A percentile compares a stretch with the other conserved stretches of the same genome.
These are phyloP conservation scores for Botryotinia calthae DNA, from an alignment of 2,329 filamentous ascomycete species.

Conservation along the genomic window DNA sequence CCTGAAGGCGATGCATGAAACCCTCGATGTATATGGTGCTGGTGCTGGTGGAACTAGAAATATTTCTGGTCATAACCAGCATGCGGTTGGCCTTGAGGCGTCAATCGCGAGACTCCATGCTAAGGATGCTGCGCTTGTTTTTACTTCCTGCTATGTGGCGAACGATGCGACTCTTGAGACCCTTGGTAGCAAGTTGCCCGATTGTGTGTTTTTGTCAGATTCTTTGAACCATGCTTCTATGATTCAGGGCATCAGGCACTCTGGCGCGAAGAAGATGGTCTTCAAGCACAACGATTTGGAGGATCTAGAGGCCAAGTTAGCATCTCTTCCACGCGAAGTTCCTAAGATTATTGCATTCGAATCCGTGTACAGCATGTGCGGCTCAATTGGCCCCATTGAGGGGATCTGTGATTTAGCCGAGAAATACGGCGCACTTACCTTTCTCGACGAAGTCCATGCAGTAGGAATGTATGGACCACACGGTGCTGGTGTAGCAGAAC, in stretches of 20 bases:
- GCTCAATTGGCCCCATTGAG: slow-evolving; percentile 92
- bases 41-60: slow-evolving; percentile 95
- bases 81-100: slow-evolving; percentile 80
- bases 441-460: slow-evolving; percentile 96
- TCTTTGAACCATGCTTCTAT: slow-evolving; percentile 97
- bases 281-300: slow-evolving; percentile 98
- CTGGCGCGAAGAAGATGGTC: slow-evolving; percentile 93
- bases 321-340: slow-evolving; percentile 75
- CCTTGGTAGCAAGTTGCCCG: slow-evolving; percentile 91
- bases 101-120: slow-evolving; percentile 85
- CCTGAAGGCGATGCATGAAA: slow-evolving; percentile 88
- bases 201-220: slow-evolving; percentile 97
- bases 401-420: slow-evolving; percentile 94
- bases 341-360: slow-evolving; percentile 99
- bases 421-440: slow-evolving; percentile 96
- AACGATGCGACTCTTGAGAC: slow-evolving; percentile 97
- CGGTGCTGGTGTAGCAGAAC: slow-evolving; percentile 93
- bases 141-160: slow-evolving; percentile 96
- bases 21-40: slow-evolving; percentile 89
- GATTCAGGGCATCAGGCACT: slow-evolving; percentile 98
- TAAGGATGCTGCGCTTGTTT: slow-evolving; percentile 89
- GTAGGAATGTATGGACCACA: slow-evolving; percentile 98
- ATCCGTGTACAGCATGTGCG: slow-evolving; percentile 99
- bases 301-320: slow-evolving; percentile 89
- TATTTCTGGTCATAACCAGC: slow-evolving; percentile 96